Percentiles rank a stretch among this genome's conserved stretches.
Conservation (phyloP, 192 early-diverging fungal genomes). For the Rhizophagus clarus region DNA sequence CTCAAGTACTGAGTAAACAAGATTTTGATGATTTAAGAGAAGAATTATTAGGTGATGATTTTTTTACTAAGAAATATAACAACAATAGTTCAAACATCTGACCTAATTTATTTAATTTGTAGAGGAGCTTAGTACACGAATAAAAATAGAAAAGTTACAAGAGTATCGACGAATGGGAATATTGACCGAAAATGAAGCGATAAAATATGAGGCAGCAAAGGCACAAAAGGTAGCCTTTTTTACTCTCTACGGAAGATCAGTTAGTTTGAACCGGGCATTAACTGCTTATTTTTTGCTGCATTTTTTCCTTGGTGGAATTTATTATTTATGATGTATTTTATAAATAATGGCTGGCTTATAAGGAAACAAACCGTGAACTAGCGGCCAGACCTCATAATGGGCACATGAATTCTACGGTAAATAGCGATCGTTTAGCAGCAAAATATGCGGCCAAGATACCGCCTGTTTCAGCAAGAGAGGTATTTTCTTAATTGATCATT, state of each 20-base stretch:
- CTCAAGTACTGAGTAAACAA: slow-evolving; percentile 74
- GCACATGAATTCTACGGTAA: background rate
- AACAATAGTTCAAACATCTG: background rate
- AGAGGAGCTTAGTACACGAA: slow-evolving; percentile 5
- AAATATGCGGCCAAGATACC: slow-evolving; percentile 9
- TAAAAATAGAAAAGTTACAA: slow-evolving; percentile 28
- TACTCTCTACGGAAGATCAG: background rate
- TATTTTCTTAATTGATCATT: background rate
- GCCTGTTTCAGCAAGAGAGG: background rate
- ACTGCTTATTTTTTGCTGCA: background rate
- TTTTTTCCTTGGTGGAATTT: background rate
- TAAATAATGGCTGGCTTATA: background rate
- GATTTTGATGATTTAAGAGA: slow-evolving; percentile 22
- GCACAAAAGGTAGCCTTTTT: slow-evolving; percentile 15
- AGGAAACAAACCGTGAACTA: slow-evolving; percentile 21
- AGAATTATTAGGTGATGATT: slow-evolving; percentile 6
- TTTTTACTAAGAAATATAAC: background rate
- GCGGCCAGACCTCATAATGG: slow-evolving; percentile 11
- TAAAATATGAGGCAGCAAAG: slow-evolving; percentile 23
- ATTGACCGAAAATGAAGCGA: background rate
- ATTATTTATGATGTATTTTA: background rate
- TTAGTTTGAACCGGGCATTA: background rate
- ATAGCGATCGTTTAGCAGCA: slow-evolving; percentile 19
- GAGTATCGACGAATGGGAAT: slow-evolving; percentile 30
- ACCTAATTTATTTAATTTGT: background rate